These are phyloP conservation scores for Exophiala mesophila DNA, from an alignment of 2,329 filamentous ascomycete species.

Conservation along the genomic window DNA sequence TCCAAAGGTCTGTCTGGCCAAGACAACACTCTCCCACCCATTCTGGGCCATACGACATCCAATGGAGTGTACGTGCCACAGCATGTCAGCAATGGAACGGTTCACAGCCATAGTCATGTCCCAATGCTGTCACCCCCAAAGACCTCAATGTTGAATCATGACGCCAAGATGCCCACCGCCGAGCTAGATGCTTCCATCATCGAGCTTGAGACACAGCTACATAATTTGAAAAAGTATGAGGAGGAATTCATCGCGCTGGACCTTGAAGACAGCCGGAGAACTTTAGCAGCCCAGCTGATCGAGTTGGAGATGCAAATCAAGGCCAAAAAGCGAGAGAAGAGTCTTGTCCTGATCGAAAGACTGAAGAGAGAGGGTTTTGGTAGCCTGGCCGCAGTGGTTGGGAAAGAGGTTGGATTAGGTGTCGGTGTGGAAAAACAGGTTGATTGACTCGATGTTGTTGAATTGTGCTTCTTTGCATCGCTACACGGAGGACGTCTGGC, in stretches of 20 bases:
- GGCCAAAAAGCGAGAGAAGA: conserved; percentile 21
- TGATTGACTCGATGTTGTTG: too few relatives aligned
- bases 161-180: conserved; percentile 11
- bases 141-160: background rate
- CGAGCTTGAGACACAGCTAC: conserved; percentile 21
- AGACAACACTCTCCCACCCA: conserved; percentile 23
- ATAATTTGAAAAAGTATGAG: conserved; percentile 24
- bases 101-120: conserved; percentile 8
- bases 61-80: conserved; percentile 16
- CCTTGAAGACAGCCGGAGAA: conserved; percentile 24
- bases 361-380: conserved; percentile 26
- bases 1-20: conserved; percentile 6
- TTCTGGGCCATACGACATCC: conserved; percentile 14
- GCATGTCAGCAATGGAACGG: conserved; percentile 8
- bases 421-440: conserved; percentile 4
- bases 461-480: background rate
- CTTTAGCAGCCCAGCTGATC: conserved; percentile 20
- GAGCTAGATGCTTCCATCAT: conserved; percentile 22
- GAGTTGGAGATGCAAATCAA: conserved; percentile 24
- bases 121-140: conserved; percentile 11
- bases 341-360: conserved; percentile 23
- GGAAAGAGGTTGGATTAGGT: conserved; percentile 24
- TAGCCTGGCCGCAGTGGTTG: conserved; percentile 21
- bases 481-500: too few relatives aligned
- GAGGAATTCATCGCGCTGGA: conserved; percentile 25